These are phyloP conservation scores for sorghum (Sorghum bicolor) DNA, from an alignment of 176 grass and related monocot genomes.

Conservation along the genomic window Sorghum_bicolor_NCBIv3 NC_012878.2:57683001-57683500, in stretches of 20 bases:
- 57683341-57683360: constrained; percentile 77
- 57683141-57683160: not conserved
- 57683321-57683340: constrained; percentile 64
- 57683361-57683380: not conserved
- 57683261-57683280: constrained; percentile 30
- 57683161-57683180: constrained; percentile 41
- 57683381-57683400: not conserved
- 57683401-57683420: not conserved
- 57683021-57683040: not conserved
- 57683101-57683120: constrained; percentile 85
- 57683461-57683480: constrained; percentile 96
- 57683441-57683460: constrained; percentile 95
- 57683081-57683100: constrained; percentile 77
- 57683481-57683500: constrained; percentile 97
- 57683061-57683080: constrained; percentile 52
- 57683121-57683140: not conserved
- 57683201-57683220: not conserved
- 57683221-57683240: not conserved
- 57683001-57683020: not conserved
- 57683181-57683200: constrained; percentile 15
- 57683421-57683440: constrained; percentile 47
- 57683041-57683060: not conserved
- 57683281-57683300: constrained; percentile 98
- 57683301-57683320: constrained; percentile 81
- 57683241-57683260: not conserved